These are phyloP conservation scores for Pleomassaria siparia DNA, from an alignment of 2,329 filamentous ascomycete species.

Conservation along the genomic window DNA sequence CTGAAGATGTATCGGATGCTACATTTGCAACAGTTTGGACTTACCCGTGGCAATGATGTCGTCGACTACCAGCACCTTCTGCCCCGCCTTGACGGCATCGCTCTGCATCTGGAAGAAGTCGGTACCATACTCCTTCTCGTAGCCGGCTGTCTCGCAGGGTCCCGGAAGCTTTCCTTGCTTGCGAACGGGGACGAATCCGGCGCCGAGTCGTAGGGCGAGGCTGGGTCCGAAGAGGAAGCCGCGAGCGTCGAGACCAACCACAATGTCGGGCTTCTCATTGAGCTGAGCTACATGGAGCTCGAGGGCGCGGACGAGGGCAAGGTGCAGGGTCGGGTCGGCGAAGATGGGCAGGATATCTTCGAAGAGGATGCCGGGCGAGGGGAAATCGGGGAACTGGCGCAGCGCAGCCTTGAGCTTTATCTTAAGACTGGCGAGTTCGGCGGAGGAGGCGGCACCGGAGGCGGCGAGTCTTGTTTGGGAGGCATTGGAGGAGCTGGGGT, in stretches of 20 bases:
- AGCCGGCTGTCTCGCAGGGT: slow-evolving; percentile 79
- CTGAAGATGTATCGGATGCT: neutral
- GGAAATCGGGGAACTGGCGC: slow-evolving; percentile 89
- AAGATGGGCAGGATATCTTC: slow-evolving; percentile 98
- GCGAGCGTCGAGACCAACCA: slow-evolving; percentile 90
- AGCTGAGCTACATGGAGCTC: slow-evolving; percentile 75
- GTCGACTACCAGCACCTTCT: slow-evolving; percentile 91
- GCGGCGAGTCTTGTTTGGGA: slow-evolving; percentile 52
- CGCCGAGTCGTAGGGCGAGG: slow-evolving; percentile 78
- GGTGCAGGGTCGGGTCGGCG: slow-evolving; percentile 72
- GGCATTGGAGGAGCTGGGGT: slow-evolving; percentile 43
- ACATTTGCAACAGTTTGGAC: slow-evolving; percentile 32
- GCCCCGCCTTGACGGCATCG: slow-evolving; percentile 78
- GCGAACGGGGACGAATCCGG: slow-evolving; percentile 87
- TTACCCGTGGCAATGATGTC: slow-evolving; percentile 98
- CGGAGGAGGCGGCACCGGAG: slow-evolving; percentile 51
- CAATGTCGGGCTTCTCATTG: slow-evolving; percentile 76
- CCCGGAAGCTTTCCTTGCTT: slow-evolving; percentile 97
- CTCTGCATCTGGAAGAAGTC: slow-evolving; percentile 96
- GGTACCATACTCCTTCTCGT: slow-evolving; percentile 93
- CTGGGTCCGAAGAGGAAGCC: slow-evolving; percentile 95
- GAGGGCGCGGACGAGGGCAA: slow-evolving; percentile 77
- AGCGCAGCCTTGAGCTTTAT: slow-evolving; percentile 70
- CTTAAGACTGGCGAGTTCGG: slow-evolving; percentile 60
- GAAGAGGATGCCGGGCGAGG: slow-evolving; percentile 88